Evolutionary conservation across 192 early-diverging fungal species (phyloP).

Genomic region (Pilobolus umbonatus): DNA sequence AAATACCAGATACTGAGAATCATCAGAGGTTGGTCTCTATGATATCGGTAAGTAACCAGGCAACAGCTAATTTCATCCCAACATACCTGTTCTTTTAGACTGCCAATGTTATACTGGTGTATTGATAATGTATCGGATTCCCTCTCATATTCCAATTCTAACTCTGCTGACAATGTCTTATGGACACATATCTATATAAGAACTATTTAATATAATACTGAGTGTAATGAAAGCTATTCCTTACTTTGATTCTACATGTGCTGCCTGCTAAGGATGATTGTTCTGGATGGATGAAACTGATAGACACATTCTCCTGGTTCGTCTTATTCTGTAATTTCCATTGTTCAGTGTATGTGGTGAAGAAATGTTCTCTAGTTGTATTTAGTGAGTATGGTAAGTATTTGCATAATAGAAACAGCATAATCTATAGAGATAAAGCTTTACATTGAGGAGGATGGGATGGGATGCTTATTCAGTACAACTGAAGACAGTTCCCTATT

Average conservation of each 20-base stretch:
- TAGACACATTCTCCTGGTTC: background rate
- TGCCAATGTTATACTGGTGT: slow-evolving; percentile 14
- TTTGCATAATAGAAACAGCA: background rate
- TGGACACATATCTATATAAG: slow-evolving; percentile 3
- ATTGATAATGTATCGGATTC: slow-evolving; percentile 3
- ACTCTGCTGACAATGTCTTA: slow-evolving; percentile 8
- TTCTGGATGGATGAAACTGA: slow-evolving; percentile 4
- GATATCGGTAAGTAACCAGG: too few species aligned
- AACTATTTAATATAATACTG: background rate
- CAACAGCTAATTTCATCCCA: too few species aligned
- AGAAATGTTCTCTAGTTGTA: background rate
- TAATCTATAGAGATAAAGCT: background rate
- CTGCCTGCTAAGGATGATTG: slow-evolving; percentile 3
- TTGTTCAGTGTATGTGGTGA: slow-evolving; percentile 8
- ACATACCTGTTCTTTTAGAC: slow-evolving; percentile 18
- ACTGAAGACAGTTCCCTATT: slow-evolving; percentile 15
- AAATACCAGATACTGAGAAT: slow-evolving; percentile 38
- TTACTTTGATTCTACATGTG: slow-evolving; percentile 17
- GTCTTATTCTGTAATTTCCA: slow-evolving; percentile 17
- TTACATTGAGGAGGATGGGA: background rate
- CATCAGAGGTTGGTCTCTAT: slow-evolving; percentile 19
- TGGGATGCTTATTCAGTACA: slow-evolving; percentile 3
- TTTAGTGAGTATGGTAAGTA: background rate
- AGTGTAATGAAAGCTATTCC: too few species aligned
- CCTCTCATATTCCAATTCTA: slow-evolving; percentile 15